These are phyloP conservation scores for Ramularia endophylla DNA, from an alignment of 2,329 filamentous ascomycete species.

Conservation along the genomic window DNA sequence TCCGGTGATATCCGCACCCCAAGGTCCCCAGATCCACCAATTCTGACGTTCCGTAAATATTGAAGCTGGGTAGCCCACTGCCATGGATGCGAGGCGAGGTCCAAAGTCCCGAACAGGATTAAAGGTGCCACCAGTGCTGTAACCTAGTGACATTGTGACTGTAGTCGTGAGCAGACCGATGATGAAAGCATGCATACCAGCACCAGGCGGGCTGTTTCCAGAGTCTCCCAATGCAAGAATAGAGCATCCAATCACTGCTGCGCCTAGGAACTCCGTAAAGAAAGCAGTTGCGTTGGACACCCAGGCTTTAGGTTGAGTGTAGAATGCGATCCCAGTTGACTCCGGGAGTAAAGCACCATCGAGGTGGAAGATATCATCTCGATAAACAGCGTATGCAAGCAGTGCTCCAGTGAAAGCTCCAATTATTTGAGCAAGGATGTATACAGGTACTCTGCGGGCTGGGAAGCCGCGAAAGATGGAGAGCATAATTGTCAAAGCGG, in stretches of 20 bases:
- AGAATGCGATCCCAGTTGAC: slow-evolving; percentile 22
- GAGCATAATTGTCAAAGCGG: slow-evolving; percentile 39
- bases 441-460: slow-evolving; percentile 44
- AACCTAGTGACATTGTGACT: slow-evolving; percentile 38
- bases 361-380: slow-evolving; percentile 30
- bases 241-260: slow-evolving; percentile 34
- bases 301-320: slow-evolving; percentile 25
- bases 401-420: slow-evolving; percentile 47
- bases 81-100: slow-evolving; percentile 42
- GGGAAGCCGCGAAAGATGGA: slow-evolving; percentile 49
- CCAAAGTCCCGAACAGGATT: slow-evolving; percentile 49
- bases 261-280: slow-evolving; percentile 36
- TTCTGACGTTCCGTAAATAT: slow-evolving; percentile 29
- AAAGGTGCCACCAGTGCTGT: slow-evolving; percentile 44
- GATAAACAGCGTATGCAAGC: slow-evolving; percentile 42
- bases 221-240: slow-evolving; percentile 35
- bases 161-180: slow-evolving; percentile 39
- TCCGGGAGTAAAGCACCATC: slow-evolving; percentile 34
- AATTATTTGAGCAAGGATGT: slow-evolving; percentile 48
- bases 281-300: slow-evolving; percentile 36
- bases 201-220: slow-evolving; percentile 33
- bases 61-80: slow-evolving; percentile 39
- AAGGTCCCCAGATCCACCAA: slow-evolving; percentile 46
- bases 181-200: slow-evolving; percentile 48
- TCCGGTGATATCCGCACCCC: slow-evolving; percentile 36